Evolutionary conservation across 257 asterid genomes (phyloP), one percentile per base, ranked within the genome.

Genomic region (Nicotiana obtusifolia): DNA sequence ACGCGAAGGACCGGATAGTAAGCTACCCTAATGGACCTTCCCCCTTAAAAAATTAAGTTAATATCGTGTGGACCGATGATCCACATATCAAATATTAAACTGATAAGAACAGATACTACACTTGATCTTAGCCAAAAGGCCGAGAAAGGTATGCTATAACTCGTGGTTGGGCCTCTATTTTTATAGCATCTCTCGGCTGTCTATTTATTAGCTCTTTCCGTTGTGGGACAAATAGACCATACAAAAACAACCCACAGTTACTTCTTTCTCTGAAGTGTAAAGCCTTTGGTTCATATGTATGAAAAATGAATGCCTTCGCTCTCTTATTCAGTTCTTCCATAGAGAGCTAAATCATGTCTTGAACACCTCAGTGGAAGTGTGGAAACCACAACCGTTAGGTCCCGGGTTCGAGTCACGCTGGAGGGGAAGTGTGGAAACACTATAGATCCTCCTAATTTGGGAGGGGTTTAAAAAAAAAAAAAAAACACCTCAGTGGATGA

Each of bases 41-140:
- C 66, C 83, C 80, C 59, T 81, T 4, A 64, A 81, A 81, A 81
- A 81, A 80, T 65, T 61, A 1, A 65, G 22, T 81, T 67, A 81
- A 81, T 67, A 81, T 53, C 59, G 10, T 16, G 69, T 68, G 68
- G 5, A 7, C 60, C 69, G 2, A 54, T 61, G 52, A 9, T 37
- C 47, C 64, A 6, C 81, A 52, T 86, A 84, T 86, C 84, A 86
- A 37, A 86, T 86, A 86, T 84, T 86, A 86, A 84, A 86, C 83
- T 86, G 79, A 86, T 84, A 86, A 86, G 86, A 86, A 86, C 84
- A 87, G 83, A 86, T 84, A 86, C 87, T 86, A 84, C 87, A 86
- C 87, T 86, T 84, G 86, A 84, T 86, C 86, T 80, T 82, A 86
- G 89, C 87, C 87, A 82, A 86, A 87, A 87, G 89, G 87, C 89